Evolutionary conservation across 495 filamentous ascomycete genomes (phyloP).

Genomic region (Talaromyces proteolyticus): DNA sequence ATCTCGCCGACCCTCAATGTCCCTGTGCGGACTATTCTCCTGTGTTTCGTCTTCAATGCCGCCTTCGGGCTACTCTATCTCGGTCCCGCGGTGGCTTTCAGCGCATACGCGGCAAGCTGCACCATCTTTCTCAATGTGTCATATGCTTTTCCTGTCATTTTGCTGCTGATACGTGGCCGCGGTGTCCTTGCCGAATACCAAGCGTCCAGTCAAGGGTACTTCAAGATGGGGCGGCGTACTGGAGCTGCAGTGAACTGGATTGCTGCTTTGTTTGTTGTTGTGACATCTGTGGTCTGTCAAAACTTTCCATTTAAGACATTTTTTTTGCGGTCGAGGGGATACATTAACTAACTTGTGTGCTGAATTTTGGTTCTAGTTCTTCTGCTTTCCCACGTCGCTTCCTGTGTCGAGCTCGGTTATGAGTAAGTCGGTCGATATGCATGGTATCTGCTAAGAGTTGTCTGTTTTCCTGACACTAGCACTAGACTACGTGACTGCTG

Average conservation of each 20-base stretch:
- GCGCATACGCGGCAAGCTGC: neutral
- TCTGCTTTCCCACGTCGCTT: neutral
- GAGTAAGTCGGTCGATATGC: neutral
- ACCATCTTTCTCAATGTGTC: slow-evolving; percentile 1
- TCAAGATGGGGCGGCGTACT: neutral
- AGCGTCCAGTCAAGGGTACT: neutral
- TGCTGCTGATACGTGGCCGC: neutral
- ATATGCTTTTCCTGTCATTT: neutral
- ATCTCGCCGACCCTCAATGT: slow-evolving; percentile 1
- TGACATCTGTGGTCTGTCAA: neutral
- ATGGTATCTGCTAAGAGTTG: neutral
- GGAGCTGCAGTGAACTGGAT: neutral
- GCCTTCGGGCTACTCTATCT: neutral
- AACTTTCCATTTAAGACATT: neutral
- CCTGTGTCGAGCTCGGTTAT: neutral
- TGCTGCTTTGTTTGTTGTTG: slow-evolving; percentile 1
- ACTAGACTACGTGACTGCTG: neutral
- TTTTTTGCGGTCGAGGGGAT: too few relatives aligned
- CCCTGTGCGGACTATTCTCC: neutral
- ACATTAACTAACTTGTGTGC: neutral
- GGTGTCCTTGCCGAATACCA: neutral
- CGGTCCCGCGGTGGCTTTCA: neutral
- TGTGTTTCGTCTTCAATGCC: neutral
- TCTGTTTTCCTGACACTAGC: neutral
- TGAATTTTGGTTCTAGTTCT: neutral